Conservation (phyloP, 805 yeast species). For the Ogataea zsoltii region DNA sequence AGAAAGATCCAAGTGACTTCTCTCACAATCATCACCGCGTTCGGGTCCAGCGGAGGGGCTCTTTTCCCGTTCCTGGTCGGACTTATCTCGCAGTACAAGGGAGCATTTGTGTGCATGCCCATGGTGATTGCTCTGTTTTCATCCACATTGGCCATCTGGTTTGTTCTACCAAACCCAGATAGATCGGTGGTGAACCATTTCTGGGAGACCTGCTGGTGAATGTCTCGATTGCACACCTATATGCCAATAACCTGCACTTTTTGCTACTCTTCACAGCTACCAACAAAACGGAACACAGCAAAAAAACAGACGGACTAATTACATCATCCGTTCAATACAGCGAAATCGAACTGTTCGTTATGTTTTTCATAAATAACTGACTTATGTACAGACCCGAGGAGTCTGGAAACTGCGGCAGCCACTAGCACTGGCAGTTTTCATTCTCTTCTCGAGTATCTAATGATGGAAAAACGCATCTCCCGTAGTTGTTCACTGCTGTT, state of each 20-base stretch:
- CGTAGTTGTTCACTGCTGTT: neutral
- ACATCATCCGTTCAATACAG: no score
- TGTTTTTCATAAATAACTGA: no score
- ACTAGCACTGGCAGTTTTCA: no score
- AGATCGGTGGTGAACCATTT: conserved; percentile 26
- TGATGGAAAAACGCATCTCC: no score
- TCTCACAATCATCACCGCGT: conserved; percentile 52
- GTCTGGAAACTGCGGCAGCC: no score
- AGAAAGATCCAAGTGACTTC: conserved; percentile 52
- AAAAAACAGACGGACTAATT: no score
- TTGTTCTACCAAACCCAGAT: conserved; percentile 45
- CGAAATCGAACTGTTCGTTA: no score
- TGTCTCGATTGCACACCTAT: no score
- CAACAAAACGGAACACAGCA: no score
- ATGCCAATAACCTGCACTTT: no score
- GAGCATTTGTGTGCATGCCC: conserved; percentile 53
- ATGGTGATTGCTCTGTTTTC: conserved; percentile 40
- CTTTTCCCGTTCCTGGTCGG: conserved; percentile 56
- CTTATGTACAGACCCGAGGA: no score
- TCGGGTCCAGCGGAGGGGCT: conserved; percentile 62
- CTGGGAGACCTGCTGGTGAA: conserved; percentile 26
- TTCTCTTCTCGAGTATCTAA: no score
- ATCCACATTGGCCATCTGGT: conserved; percentile 41
- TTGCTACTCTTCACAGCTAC: neutral
- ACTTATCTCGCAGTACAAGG: conserved; percentile 43